A percentile compares a stretch with the other conserved stretches of the same genome.
Evolutionary conservation across 805 yeast species (phyloP).

Genomic region (Peterozyma xylosa): DNA sequence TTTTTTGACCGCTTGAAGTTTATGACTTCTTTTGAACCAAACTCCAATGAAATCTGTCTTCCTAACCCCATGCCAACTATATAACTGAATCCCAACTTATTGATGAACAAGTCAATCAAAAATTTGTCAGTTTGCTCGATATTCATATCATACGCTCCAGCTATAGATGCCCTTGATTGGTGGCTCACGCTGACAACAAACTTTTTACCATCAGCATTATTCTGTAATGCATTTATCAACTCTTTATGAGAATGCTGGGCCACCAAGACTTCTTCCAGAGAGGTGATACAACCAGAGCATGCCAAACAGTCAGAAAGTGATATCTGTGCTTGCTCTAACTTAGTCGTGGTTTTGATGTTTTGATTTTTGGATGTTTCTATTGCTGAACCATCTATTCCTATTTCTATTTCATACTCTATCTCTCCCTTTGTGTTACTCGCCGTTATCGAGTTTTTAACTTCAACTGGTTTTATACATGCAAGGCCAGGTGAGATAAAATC

Average conservation of each 20-base stretch:
- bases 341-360: constrained; percentile 42
- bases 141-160: constrained; percentile 51
- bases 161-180: constrained; percentile 78
- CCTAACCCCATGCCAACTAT: constrained; percentile 85
- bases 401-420: constrained; percentile 44
- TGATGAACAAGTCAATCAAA: constrained; percentile 48
- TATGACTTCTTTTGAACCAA: constrained; percentile 34
- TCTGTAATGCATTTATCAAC: constrained; percentile 50
- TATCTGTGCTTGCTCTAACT: constrained; percentile 74
- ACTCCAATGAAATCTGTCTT: constrained; percentile 52
- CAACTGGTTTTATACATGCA: constrained; percentile 89
- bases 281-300: constrained; percentile 94
- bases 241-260: constrained; percentile 87
- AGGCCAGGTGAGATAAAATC: constrained; percentile 93
- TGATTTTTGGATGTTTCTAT: constrained; percentile 50
- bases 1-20: constrained; percentile 6
- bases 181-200: constrained; percentile 80
- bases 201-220: constrained; percentile 20
- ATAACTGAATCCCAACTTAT: constrained; percentile 58
- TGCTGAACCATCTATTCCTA: constrained; percentile 51
- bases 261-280: constrained; percentile 91
- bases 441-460: constrained; percentile 24
- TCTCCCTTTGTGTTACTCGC: constrained; percentile 20
- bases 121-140: constrained; percentile 55
- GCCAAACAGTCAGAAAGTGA: constrained; percentile 91